A percentile compares a stretch with the other conserved stretches of the same genome.
Evolutionary conservation across 345 rosid genomes (phyloP).

Genomic region (Ricinus communis): DNA sequence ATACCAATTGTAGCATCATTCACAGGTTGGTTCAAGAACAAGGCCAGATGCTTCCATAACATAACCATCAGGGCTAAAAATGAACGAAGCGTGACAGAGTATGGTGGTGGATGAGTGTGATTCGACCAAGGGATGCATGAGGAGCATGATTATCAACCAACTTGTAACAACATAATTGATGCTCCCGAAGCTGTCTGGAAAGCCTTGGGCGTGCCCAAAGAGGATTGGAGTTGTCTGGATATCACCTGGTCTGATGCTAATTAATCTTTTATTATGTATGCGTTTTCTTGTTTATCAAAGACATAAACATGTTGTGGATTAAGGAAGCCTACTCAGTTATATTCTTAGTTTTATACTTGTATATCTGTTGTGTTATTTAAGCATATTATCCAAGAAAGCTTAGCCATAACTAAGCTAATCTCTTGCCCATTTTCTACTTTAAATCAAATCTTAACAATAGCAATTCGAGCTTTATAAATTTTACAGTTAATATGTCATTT

Average conservation of each 20-base stretch:
- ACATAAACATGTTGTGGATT: no score
- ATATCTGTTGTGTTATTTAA: no score
- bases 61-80: not conserved
- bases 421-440: no score
- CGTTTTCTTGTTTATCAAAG: no score
- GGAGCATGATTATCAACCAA: constrained; percentile 19
- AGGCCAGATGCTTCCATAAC: constrained; percentile 3
- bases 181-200: constrained; percentile 18
- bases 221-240: not conserved
- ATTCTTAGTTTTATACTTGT: no score
- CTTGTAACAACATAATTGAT: constrained; percentile 22
- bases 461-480: no score
- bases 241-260: constrained; percentile 15
- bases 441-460: no score
- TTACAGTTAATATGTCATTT: no score
- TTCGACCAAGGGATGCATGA: constrained; percentile 8
- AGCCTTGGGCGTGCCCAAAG: constrained; percentile 6
- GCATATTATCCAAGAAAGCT: no score
- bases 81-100: not conserved
- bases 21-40: constrained; percentile 12
- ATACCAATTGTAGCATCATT: constrained; percentile 9
- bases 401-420: no score
- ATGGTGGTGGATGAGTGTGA: constrained; percentile 20
- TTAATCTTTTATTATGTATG: no score
- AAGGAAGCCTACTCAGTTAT: no score